phyloP scores from a whole-genome alignment of 1,284 basidiomycete genomes.

The Rhodotorula sp. region DNA sequence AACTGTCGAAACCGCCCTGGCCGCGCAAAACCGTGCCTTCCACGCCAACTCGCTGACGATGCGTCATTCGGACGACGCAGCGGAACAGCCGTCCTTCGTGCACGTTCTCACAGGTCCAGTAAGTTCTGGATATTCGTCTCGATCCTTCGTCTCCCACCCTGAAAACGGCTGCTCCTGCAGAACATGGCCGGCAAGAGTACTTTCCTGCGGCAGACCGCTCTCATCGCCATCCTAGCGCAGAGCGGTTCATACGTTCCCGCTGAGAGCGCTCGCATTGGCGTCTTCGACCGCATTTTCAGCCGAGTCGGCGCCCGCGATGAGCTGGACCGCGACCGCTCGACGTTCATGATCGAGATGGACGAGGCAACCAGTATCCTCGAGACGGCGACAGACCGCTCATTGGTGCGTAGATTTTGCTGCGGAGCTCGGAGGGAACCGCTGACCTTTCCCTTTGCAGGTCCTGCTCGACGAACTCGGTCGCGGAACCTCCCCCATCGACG shows the following conservation, averaged over 20 bases:
- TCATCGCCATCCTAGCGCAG: constrained; percentile 89
- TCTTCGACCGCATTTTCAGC: constrained; percentile 89
- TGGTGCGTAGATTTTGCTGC: constrained; percentile 57
- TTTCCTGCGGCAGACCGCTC: constrained; percentile 82
- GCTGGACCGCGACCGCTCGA: constrained; percentile 80
- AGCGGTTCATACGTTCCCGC: constrained; percentile 92
- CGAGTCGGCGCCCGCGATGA: constrained; percentile 96
- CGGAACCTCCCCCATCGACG: constrained; percentile 88
- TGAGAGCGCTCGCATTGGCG: constrained; percentile 69
- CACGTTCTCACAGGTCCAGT: constrained; percentile 88
- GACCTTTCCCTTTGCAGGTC: constrained; percentile 57
- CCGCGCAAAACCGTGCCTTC: constrained; percentile 71
- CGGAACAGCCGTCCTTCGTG: constrained; percentile 54
- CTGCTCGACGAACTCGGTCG: constrained; percentile 98
- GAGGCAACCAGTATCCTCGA: constrained; percentile 60
- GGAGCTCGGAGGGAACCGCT: not conserved
- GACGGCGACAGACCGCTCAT: constrained; percentile 69
- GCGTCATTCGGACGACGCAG: constrained; percentile 51
- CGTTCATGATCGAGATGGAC: constrained; percentile 51
- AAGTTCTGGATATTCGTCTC: constrained; percentile 50
- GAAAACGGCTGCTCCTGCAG: not conserved
- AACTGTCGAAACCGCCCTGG: constrained; percentile 83
- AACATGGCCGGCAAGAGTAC: constrained; percentile 70
- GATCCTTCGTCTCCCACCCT: not conserved
- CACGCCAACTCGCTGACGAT: constrained; percentile 77